Conservation (phyloP, 2,329 filamentous ascomycete species). For the Cordyceps tenuipes region DNA sequence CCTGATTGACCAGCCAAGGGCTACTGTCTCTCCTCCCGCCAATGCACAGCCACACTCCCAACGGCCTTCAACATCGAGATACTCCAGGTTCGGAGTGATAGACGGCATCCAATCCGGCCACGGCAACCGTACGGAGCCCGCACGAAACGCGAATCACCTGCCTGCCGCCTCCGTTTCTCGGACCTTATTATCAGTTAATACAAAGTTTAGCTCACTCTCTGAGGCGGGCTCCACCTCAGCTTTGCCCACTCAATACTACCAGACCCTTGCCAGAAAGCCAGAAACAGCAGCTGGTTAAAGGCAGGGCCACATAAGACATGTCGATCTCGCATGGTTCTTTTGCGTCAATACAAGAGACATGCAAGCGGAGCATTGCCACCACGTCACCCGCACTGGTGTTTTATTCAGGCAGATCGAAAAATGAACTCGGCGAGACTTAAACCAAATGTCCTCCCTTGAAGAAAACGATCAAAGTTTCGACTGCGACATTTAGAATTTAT, state of each 20-base stretch:
- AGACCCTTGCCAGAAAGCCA: slow-evolving; percentile 2
- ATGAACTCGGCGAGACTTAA: background rate
- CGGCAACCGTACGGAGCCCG: background rate
- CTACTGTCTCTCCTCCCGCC: background rate
- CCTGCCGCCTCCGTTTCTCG: background rate
- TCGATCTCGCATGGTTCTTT: slow-evolving; percentile 1
- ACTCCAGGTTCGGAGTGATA: background rate
- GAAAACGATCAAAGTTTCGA: no score
- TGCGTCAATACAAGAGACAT: background rate
- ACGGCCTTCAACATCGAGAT: background rate
- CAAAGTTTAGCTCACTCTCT: background rate
- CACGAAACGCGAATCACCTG: background rate
- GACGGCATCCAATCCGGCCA: background rate
- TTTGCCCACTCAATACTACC: background rate
- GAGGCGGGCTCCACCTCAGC: slow-evolving; percentile 5
- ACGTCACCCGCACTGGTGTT: background rate
- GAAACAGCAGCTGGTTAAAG: background rate
- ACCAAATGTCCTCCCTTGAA: no score
- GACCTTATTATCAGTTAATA: no score
- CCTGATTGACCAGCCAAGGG: background rate
- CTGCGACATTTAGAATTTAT: no score
- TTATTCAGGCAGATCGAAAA: background rate
- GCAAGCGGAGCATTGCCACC: background rate
- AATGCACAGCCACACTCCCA: slow-evolving; percentile 2
- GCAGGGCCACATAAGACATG: background rate